phyloP scores from a whole-genome alignment of 2,329 filamentous ascomycete species.

The Amphichorda felina region DNA sequence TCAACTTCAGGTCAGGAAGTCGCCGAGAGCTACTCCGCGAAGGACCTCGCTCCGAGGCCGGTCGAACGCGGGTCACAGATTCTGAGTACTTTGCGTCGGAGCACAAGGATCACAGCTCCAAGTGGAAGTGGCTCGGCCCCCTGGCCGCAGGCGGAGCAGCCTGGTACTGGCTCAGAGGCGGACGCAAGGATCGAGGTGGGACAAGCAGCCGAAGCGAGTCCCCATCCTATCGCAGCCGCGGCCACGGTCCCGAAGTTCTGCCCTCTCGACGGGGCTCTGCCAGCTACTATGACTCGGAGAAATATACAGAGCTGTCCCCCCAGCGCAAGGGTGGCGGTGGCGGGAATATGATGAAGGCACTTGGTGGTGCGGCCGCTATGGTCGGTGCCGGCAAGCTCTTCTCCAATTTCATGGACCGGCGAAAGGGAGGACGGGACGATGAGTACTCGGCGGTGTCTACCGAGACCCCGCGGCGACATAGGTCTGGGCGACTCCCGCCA shows the following conservation, averaged over 20 bases:
- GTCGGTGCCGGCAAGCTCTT: conserved; percentile 51
- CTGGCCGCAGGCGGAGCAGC: conserved; percentile 39
- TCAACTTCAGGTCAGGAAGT: conserved; percentile 58
- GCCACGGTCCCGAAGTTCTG: conserved; percentile 35
- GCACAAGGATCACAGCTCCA: conserved; percentile 18
- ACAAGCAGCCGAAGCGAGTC: conserved; percentile 28
- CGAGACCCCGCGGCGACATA: conserved; percentile 43
- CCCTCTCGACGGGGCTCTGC: conserved; percentile 40
- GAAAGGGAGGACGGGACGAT: conserved; percentile 35
- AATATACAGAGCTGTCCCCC: conserved; percentile 38
- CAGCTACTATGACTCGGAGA: conserved; percentile 54
- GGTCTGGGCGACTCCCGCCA: conserved; percentile 25
- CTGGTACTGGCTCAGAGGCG: conserved; percentile 31
- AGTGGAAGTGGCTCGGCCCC: conserved; percentile 36
- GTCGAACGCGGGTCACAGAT: conserved; percentile 24
- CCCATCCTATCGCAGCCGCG: conserved; percentile 18
- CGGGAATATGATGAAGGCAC: conserved; percentile 47
- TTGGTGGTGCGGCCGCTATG: conserved; percentile 48
- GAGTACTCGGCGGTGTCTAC: conserved; percentile 52
- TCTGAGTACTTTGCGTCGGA: conserved; percentile 26
- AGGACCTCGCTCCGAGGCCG: conserved; percentile 42
- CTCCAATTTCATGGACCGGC: conserved; percentile 44
- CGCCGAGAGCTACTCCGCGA: conserved; percentile 41
- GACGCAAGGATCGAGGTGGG: conserved; percentile 27
- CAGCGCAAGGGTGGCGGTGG: conserved; percentile 25